These are phyloP conservation scores for Rosellinia necatrix DNA, from an alignment of 2,329 filamentous ascomycete genomes.

Conservation along the genomic window DNA sequence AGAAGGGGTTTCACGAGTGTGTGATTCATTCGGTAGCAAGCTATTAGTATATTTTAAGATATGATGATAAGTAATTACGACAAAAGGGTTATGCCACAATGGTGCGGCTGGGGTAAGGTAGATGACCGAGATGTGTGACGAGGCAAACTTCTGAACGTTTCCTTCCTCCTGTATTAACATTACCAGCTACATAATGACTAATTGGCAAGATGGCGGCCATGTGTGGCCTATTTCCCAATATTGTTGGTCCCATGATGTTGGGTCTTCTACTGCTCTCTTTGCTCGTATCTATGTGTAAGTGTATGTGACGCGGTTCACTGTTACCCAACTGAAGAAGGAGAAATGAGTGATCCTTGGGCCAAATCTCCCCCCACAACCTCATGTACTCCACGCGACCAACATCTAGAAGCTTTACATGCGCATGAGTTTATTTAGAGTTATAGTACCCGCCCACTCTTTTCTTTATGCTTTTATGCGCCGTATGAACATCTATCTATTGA, in stretches of 20 bases:
- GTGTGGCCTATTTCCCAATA: neutral
- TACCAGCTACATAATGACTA: slow-evolving; percentile 18
- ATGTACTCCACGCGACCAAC: too few species aligned
- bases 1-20: neutral
- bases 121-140: slow-evolving; percentile 15
- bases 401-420: too few species aligned
- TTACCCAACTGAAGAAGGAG: too few species aligned
- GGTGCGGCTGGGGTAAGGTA: neutral
- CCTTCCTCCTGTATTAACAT: slow-evolving; percentile 14
- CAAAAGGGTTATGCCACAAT: slow-evolving; percentile 3
- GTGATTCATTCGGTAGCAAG: neutral
- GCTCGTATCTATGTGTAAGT: too few species aligned
- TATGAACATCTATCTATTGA: too few species aligned
- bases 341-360: too few species aligned
- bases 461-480: too few species aligned
- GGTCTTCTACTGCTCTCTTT: too few species aligned
- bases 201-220: neutral
- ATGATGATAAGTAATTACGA: slow-evolving; percentile 16
- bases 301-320: too few species aligned
- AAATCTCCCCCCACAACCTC: too few species aligned
- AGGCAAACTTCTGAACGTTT: neutral
- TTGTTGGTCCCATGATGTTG: neutral
- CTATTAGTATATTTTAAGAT: slow-evolving; percentile 2
- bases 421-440: too few species aligned
- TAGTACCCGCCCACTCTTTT: too few species aligned